Conservation (phyloP, 192 early-diverging fungal species). For the Rhizophagus prolifer region DNA sequence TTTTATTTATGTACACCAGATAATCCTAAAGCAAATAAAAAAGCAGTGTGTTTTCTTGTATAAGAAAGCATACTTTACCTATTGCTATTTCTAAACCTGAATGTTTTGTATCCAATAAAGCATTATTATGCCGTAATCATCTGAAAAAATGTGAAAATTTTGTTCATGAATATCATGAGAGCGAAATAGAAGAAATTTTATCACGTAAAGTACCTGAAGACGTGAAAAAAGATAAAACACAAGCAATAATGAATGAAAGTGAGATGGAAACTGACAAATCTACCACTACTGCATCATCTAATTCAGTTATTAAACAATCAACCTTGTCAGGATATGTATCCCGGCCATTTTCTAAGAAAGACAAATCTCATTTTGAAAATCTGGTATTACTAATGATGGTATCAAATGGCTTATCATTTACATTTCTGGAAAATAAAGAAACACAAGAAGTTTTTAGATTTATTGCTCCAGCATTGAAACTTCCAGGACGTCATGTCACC, state of each 20-base stretch:
- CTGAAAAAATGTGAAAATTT: slow-evolving; percentile 14
- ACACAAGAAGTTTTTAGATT: not conserved
- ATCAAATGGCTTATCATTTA: not conserved
- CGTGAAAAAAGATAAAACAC: too few species aligned
- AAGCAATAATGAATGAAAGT: too few species aligned
- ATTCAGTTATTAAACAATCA: not conserved
- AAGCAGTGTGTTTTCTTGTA: slow-evolving; percentile 16
- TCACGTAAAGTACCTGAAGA: too few species aligned
- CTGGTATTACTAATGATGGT: not conserved
- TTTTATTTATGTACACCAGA: slow-evolving; percentile 9
- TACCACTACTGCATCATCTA: not conserved
- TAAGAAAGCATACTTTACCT: slow-evolving; percentile 6
- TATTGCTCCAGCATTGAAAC: not conserved
- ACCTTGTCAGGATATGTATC: not conserved
- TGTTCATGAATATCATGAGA: not conserved
- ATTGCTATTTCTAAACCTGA: slow-evolving; percentile 7
- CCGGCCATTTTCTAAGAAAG: not conserved
- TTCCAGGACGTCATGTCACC: not conserved
- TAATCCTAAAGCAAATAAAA: slow-evolving; percentile 14
- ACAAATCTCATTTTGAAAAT: not conserved
- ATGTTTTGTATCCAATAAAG: slow-evolving; percentile 19
- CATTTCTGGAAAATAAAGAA: not conserved
- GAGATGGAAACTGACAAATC: too few species aligned
- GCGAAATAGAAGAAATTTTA: too few species aligned
- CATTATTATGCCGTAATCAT: slow-evolving; percentile 5